Conservation (phyloP, 768 basidiomycete genomes). For the Sistotremastrum niveocremeum region DNA sequence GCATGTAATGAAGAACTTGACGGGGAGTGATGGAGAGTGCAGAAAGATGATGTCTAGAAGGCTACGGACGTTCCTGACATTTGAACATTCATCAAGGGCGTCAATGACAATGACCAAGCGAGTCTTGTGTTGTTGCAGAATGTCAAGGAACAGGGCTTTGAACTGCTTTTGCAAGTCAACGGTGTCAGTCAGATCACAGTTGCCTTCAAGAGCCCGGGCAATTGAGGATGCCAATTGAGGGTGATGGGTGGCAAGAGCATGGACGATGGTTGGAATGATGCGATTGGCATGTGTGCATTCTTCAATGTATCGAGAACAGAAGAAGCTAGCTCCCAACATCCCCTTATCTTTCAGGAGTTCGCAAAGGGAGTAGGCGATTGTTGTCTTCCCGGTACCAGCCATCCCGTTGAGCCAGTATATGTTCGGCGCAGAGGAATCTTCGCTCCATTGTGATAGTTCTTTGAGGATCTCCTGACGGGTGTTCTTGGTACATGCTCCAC, state of each 20-base stretch:
- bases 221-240: not conserved
- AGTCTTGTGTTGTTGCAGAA: not conserved
- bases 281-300: slow-evolving; percentile 5
- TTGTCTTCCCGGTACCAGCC: slow-evolving; percentile 7
- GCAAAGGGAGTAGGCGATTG: slow-evolving; percentile 4
- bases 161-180: slow-evolving; percentile 3
- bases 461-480: slow-evolving; percentile 12
- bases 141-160: slow-evolving; percentile 6
- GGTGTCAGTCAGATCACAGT: slow-evolving; percentile 11
- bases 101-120: slow-evolving; percentile 6
- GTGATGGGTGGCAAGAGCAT: slow-evolving; percentile 3
- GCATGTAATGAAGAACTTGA: slow-evolving; percentile 9
- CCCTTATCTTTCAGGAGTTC: not conserved
- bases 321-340: slow-evolving; percentile 8
- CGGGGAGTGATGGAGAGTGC: not conserved
- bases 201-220: slow-evolving; percentile 2
- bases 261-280: slow-evolving; percentile 7
- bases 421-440: slow-evolving; percentile 5
- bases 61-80: slow-evolving; percentile 3
- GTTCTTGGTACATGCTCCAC: not conserved
- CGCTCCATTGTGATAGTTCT: slow-evolving; percentile 12
- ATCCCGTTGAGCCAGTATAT: slow-evolving; percentile 7
- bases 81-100: slow-evolving; percentile 10
- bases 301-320: slow-evolving; percentile 7
- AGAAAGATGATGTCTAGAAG: slow-evolving; percentile 3